Evolutionary conservation across 2,329 filamentous ascomycete species (phyloP), one percentile per base, ranked within the genome.

Genomic region (Ceratocystis destructans): DNA sequence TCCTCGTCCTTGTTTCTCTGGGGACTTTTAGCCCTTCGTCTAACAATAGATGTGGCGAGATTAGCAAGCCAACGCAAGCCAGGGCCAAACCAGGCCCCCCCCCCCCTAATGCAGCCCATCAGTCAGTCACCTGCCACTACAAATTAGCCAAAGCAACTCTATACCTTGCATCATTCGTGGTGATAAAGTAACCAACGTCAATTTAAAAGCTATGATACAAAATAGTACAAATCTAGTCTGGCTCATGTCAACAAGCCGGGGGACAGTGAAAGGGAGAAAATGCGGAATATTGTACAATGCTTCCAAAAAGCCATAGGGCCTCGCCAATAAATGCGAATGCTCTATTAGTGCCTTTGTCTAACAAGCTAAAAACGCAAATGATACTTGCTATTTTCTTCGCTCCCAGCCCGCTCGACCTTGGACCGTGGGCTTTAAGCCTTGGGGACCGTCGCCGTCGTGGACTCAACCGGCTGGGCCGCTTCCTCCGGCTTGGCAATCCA

Each of bases 401-500:
- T 55, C n/a, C 20, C 8, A 2, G 20, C 25, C 28, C 20, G 1
- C 20, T 8, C 20, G 8, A 25, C 20, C 20, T 25, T 10, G 48
- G 8, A 3, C 6, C 48, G n/a, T 20, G 7, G 6, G 33, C 33
- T 37, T 37, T 37, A 37, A 22, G 63, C 44, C 62, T 64, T 67
- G 41, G 67, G 22, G 5, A 37, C 17, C 22, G 33, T 37, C 20
- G n/a, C 48, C 48, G 66, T 57, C 25, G 15, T 50, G 31, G 64
- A 20, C 15, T 57, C 20, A 33, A 63, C 53, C 45, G 55, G 50
- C 57, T 67, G 41, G 59, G 59, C 66, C 62, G 68, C 66, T 37
- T 20, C 64, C 44, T 61, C 67, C 20, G 61, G 55, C 59, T 64
- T 61, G 10, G 61, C 69, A 50, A 61, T 64, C 50, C 69, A 69